Evolutionary conservation across 2,329 filamentous ascomycete species (phyloP).

Genomic region (Dothistroma septosporum): DNA sequence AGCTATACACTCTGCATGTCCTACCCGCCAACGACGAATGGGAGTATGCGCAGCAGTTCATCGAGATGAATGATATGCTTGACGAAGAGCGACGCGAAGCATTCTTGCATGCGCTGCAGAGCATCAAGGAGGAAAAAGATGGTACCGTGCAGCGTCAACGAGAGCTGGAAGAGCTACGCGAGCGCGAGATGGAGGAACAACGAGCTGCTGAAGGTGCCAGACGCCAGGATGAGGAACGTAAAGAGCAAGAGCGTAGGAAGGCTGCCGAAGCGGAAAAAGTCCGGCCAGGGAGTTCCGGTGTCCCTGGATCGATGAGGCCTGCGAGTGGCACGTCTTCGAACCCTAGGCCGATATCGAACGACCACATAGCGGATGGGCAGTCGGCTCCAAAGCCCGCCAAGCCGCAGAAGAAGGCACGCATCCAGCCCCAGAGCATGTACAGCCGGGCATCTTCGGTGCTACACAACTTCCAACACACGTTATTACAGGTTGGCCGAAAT

Average conservation of each 20-base stretch:
- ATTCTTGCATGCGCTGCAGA: conserved; percentile 80
- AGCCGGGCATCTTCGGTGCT: conserved; percentile 35
- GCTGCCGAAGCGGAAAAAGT: conserved; percentile 22
- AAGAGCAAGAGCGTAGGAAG: conserved; percentile 34
- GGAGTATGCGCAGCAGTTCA: conserved; percentile 92
- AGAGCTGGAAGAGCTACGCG: conserved; percentile 56
- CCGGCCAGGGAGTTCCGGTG: conserved; percentile 11
- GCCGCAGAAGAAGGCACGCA: conserved; percentile 20
- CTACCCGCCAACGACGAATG: conserved; percentile 91
- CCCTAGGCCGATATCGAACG: conserved; percentile 2
- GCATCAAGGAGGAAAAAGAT: conserved; percentile 76
- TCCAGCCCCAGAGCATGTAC: conserved; percentile 22
- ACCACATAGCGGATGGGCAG: conserved; percentile 10
- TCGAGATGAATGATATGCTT: conserved; percentile 76
- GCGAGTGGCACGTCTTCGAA: conserved; percentile 9
- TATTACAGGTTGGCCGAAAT: conserved; percentile 43
- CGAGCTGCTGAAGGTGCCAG: conserved; percentile 30
- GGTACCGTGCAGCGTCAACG: conserved; percentile 62
- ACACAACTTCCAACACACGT: conserved; percentile 43
- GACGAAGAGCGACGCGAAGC: conserved; percentile 89
- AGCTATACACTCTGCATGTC: conserved; percentile 92
- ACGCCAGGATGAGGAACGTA: conserved; percentile 29
- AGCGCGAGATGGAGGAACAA: conserved; percentile 42
- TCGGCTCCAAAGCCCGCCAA: conserved; percentile 19
- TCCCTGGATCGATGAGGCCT: conserved; percentile 6